Conservation (phyloP, 2,329 filamentous ascomycete species). For the Ascochyta koolunga region DNA sequence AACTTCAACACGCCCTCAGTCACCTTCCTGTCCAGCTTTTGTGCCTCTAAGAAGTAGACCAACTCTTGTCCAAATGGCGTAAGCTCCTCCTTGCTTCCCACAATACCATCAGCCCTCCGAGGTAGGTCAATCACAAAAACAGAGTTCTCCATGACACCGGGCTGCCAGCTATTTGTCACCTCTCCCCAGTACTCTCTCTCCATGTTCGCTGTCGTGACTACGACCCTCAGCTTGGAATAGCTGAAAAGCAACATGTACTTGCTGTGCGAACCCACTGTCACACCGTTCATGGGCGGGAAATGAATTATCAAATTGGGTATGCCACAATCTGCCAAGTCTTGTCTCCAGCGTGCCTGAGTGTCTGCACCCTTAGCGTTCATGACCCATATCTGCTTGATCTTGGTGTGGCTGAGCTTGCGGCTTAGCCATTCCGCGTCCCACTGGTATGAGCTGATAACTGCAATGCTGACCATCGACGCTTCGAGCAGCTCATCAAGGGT, state of each 20-base stretch:
- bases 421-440: slow-evolving; percentile 81
- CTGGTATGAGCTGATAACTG: slow-evolving; percentile 84
- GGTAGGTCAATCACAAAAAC: slow-evolving; percentile 94
- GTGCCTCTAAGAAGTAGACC: slow-evolving; percentile 70
- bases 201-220: slow-evolving; percentile 86
- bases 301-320: slow-evolving; percentile 67
- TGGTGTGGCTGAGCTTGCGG: slow-evolving; percentile 68
- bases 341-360: slow-evolving; percentile 30
- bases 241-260: slow-evolving; percentile 93
- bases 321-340: slow-evolving; percentile 38
- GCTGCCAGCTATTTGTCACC: slow-evolving; percentile 57
- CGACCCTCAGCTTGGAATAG: slow-evolving; percentile 73
- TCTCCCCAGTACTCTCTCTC: slow-evolving; percentile 90
- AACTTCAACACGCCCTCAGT: slow-evolving; percentile 74
- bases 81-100: slow-evolving; percentile 37
- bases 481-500: slow-evolving; percentile 88
- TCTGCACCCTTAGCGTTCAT: slow-evolving; percentile 64
- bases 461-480: slow-evolving; percentile 71
- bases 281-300: slow-evolving; percentile 80
- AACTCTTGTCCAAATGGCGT: slow-evolving; percentile 73
- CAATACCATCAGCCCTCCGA: slow-evolving; percentile 48
- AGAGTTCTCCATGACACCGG: slow-evolving; percentile 53
- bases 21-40: slow-evolving; percentile 68
- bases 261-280: slow-evolving; percentile 81
- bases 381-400: slow-evolving; percentile 60